Evolutionary conservation across 2,329 filamentous ascomycete species (phyloP), one percentile per base, ranked within the genome.

Genomic region (Cordyceps militaris): DNA sequence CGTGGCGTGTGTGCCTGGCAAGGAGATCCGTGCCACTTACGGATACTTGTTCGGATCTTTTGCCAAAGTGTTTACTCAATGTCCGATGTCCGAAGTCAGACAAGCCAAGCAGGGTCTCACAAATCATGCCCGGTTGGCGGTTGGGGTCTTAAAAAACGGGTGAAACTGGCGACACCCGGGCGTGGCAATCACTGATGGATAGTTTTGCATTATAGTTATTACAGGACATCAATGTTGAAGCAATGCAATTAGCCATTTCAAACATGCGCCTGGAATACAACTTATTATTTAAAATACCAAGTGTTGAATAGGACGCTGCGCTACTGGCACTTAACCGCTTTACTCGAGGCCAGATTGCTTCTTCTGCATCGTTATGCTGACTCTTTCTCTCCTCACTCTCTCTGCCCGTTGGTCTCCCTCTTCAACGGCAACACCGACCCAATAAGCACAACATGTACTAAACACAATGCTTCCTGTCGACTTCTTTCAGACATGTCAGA

Each of bases 31-130:
- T 23, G 38, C 26, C 38, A 32, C 2, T 16, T n/a, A n/a, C n/a
- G n/a, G n/a, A n/a, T n/a, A n/a, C n/a, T n/a, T 26, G 32, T 32
- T 23, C 24, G 50, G 50, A 23, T 51, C 36, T 53, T 21, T 42
- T 53, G 50, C 26, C 36, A 30, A 24, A 8, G 26, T 42, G 19
- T 44, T 38, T 8, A 24, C 2, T 43, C 23, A 19, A 40, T 38
- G 52, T 30, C 32, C 32, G 52, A 40, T 38, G 52, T 30, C 32
- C 32, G 52, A 28, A 54, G 30, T 26, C 28, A 54, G 40, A 54
- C 40, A 44, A 53, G 19, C 36, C 19, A 28, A 55, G 19, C 23
- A n/a, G n/a, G n/a, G n/a, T n/a, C n/a, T n/a, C n/a, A n/a, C n/a
- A n/a, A n/a, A n/a, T n/a, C n/a, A n/a, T n/a, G n/a, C n/a, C n/a